Evolutionary conservation across 208 protist species (phyloP), one percentile per base, ranked within the genome.

Genomic region (Acanthamoeba triangularis): DNA sequence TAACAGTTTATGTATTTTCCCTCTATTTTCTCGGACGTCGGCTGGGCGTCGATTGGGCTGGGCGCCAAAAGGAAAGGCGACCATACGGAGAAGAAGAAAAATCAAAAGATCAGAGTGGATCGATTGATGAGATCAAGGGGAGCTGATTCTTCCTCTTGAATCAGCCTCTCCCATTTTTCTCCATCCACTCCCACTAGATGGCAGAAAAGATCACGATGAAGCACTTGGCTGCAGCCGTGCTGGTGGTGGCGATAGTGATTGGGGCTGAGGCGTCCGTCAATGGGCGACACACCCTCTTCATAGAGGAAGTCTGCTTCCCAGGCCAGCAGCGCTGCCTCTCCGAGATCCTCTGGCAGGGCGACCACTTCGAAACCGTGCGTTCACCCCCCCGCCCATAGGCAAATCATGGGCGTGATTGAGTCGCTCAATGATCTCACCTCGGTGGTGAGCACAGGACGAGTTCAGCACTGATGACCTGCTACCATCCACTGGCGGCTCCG

Each of bases 341-440:
- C 33, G 25, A 76, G 67, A 25, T 76, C 3, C n/a, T 76, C 23
- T 76, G 67, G 67, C 2, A 14, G 1, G 67, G 67, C n/a, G 67
- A 76, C 33, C n/a, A 76, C n/a, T 76, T 76, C n/a, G 67, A 76
- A 76, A 76, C 67, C 0, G 65, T 74, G 7, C 65, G 65, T 74
- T n/a, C n/a, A n/a, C n/a, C n/a, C n/a, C n/a, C n/a, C n/a, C n/a
- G n/a, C n/a, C n/a, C n/a, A n/a, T n/a, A n/a, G n/a, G n/a, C n/a
- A n/a, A n/a, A n/a, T n/a, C n/a, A n/a, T n/a, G n/a, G n/a, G n/a
- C n/a, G n/a, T n/a, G n/a, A n/a, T n/a, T n/a, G n/a, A n/a, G n/a
- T n/a, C n/a, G n/a, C n/a, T n/a, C n/a, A n/a, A n/a, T n/a, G n/a
- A n/a, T n/a, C n/a, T 47, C 41, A 4, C 41, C 41, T 47, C 3